Base-by-base conservation (phyloP, 192 early-diverging fungal species). In the Mortierella claussenii region DNA sequence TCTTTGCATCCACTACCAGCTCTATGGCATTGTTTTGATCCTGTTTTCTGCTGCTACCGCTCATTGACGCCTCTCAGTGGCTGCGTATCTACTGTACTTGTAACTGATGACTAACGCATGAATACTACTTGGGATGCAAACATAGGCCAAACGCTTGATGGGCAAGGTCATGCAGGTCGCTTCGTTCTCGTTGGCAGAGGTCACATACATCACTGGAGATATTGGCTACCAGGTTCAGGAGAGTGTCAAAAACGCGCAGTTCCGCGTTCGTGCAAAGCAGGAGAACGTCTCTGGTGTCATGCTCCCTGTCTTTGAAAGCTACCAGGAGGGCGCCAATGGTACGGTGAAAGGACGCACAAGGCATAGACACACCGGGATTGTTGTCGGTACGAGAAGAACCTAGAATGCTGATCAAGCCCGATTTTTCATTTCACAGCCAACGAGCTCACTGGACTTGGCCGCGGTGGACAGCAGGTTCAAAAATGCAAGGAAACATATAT, bases 201-300 rank as follows among this genome's bases (percentile, higher is more conserved):
- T 99, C 28, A 92, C 93, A 50, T 98, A 99, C 71, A 92, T 90
- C 58, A 94, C 96, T 5, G 98, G 98, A 34, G 97, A 99, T 74
- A 98, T 98, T 44, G 90, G 94, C 65, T 99, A 96, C 81, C 96
- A 97, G 74, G 90, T 99, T 13, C 95, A 96, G 57, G 98, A 98
- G 82, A 90, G 87, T 68, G 95, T 92, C 49, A 97, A 98, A 78
- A 81, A 82, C 34, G 97, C 98, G 42, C 93, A 94, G 61, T 89
- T 98, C 42, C 93, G 91, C 71, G 96, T 99, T 4, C 82, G 90
- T 20, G 92, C 97, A 34, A 95, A 93, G 67, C 89, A 90, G 58
- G 98, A 99, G 82, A 99, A 99, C 81, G 97, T 99, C 0, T 98
- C 97, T 3, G 98, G 98, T 55, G 95, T 97, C 0, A 88, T 95